Conservation (phyloP, 352 stramenopile species). For the Phytopythium mirpurense region DNA sequence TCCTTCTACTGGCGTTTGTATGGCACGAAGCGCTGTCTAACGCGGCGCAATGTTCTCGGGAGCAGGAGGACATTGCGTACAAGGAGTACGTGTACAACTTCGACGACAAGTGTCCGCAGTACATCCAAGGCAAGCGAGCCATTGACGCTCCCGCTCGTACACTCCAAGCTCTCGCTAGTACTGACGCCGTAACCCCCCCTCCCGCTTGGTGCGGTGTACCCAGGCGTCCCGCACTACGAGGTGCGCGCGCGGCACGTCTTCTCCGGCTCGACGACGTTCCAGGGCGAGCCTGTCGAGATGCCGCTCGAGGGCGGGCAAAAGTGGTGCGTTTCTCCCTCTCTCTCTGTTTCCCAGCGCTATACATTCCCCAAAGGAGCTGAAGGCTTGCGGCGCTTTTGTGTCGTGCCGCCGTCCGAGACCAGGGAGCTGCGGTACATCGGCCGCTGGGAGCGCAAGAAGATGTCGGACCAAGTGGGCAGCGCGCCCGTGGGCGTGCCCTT, state of each 20-base stretch:
- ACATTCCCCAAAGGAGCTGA: too few species aligned
- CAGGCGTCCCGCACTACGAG: constrained; percentile 78
- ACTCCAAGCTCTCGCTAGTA: too few species aligned
- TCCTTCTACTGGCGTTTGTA: neutral
- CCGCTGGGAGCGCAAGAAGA: constrained; percentile 83
- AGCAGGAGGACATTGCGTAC: constrained; percentile 79
- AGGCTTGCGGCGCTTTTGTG: neutral
- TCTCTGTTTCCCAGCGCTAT: too few species aligned
- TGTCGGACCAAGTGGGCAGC: constrained; percentile 68
- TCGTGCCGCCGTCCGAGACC: neutral
- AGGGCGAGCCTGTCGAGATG: constrained; percentile 73
- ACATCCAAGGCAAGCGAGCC: constrained; percentile 49
- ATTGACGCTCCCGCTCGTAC: neutral
- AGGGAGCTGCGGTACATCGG: constrained; percentile 83
- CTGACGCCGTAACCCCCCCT: too few species aligned
- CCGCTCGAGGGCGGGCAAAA: constrained; percentile 73
- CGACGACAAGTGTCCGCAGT: constrained; percentile 83
- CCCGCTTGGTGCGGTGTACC: neutral
- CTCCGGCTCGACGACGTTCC: constrained; percentile 75
- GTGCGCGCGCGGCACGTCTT: constrained; percentile 79
- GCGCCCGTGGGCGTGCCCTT: constrained; percentile 66
- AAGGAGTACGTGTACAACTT: constrained; percentile 90
- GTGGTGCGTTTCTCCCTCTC: constrained; percentile 30
- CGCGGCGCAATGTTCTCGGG: neutral
- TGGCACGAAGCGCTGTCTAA: neutral